Conservation (phyloP, 208 protist genomes). For the Spongospora subterranea region DNA sequence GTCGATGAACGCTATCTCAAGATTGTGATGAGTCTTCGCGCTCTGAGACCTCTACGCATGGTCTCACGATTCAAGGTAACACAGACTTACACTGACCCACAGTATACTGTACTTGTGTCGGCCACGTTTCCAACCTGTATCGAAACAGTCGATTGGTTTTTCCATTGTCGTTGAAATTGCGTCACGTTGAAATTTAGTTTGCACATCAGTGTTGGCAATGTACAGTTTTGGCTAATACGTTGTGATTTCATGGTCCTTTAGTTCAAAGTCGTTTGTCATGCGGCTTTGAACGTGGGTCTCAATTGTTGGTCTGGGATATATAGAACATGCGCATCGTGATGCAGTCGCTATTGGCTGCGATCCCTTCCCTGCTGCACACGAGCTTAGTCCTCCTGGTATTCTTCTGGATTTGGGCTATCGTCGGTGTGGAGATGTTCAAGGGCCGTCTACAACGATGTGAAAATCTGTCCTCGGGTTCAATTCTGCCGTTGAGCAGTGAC, state of each 20-base stretch:
- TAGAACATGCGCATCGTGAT: constrained; percentile 37
- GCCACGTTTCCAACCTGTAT: too few species aligned
- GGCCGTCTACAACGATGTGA: constrained; percentile 10
- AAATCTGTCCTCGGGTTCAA: not conserved
- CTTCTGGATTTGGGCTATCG: constrained; percentile 57
- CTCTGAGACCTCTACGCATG: constrained; percentile 31
- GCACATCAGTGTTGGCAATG: too few species aligned
- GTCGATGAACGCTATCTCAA: not conserved
- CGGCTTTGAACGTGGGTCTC: too few species aligned
- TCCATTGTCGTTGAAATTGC: too few species aligned
- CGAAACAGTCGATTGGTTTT: not conserved
- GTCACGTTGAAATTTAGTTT: too few species aligned
- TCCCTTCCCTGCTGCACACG: constrained; percentile 35
- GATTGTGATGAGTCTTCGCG: constrained; percentile 56
- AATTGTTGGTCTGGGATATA: too few species aligned
- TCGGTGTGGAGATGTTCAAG: constrained; percentile 60
- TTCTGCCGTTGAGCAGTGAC: not conserved
- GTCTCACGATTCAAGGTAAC: constrained; percentile 18
- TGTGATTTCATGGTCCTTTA: too few species aligned
- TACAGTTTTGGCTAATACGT: too few species aligned
- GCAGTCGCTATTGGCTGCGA: constrained; percentile 51
- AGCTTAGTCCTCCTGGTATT: not conserved
- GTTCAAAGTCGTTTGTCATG: too few species aligned
- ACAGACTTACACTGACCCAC: too few species aligned
- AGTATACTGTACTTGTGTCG: too few species aligned